A percentile compares a stretch with the other conserved stretches of the same genome.
These are phyloP conservation scores for Chrysoporthe austroafricana DNA, from an alignment of 2,329 filamentous ascomycete genomes.

Conservation along the genomic window DNA sequence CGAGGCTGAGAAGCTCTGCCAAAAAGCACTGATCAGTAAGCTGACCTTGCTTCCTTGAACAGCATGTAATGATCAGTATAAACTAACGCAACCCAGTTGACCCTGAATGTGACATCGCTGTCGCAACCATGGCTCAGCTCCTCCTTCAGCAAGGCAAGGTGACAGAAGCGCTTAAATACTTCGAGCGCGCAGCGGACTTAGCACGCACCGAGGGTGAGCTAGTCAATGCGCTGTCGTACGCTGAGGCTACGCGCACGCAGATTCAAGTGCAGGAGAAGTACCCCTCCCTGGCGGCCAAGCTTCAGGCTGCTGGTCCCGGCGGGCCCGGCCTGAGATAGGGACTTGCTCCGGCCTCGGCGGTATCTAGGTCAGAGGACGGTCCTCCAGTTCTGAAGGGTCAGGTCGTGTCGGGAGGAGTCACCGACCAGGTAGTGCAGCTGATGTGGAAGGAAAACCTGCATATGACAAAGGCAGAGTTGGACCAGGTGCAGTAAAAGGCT, in stretches of 20 bases:
- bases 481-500: not conserved
- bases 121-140: conserved; percentile 97
- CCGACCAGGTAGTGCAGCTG: not conserved
- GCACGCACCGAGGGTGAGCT: conserved; percentile 94
- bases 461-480: not conserved
- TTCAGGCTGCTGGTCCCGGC: conserved; percentile 57
- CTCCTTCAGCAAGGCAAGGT: conserved; percentile 98
- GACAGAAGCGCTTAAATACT: conserved; percentile 91
- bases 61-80: not conserved
- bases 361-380: not conserved
- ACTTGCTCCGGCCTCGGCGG: conserved; percentile 21
- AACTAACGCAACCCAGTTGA: conserved; percentile 66
- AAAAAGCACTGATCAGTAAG: conserved; percentile 96
- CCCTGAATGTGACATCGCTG: conserved; percentile 97
- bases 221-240: conserved; percentile 93
- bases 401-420: not conserved
- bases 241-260: conserved; percentile 94
- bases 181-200: conserved; percentile 93
- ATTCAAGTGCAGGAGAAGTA: conserved; percentile 90
- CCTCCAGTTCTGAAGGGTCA: not conserved
- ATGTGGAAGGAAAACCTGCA: not conserved
- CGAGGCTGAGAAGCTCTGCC: conserved; percentile 93
- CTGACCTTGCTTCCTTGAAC: conserved; percentile 31
- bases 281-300: conserved; percentile 74
- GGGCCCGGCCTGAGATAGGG: conserved; percentile 34